Conservation (phyloP, 495 filamentous ascomycete genomes). For the Acidiella bohemica region DNA sequence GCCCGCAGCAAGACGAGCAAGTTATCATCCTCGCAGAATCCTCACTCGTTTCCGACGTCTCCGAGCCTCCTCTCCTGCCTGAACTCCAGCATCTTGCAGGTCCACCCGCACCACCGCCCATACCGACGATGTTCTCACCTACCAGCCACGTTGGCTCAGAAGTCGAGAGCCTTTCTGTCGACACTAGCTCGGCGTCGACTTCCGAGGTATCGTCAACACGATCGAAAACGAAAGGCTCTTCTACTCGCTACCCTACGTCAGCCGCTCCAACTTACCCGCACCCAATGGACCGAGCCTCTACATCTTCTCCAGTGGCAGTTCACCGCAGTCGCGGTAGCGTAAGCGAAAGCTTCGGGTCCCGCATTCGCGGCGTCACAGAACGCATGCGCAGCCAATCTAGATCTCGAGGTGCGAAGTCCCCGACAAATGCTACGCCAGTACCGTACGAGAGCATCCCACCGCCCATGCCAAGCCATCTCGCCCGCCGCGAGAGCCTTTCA, state of each 20-base stretch:
- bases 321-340: slow-evolving; percentile 29
- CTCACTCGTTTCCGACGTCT: no score
- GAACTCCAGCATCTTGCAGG: slow-evolving; percentile 70
- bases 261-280: slow-evolving; percentile 7
- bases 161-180: slow-evolving; percentile 31
- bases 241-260: slow-evolving; percentile 2
- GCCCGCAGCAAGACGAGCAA: no score
- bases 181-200: slow-evolving; percentile 13
- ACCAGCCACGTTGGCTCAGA: slow-evolving; percentile 17
- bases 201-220: slow-evolving; percentile 5
- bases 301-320: slow-evolving; percentile 20
- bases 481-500: slow-evolving; percentile 16
- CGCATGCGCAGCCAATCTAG: slow-evolving; percentile 30
- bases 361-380: slow-evolving; percentile 26
- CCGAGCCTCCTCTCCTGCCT: slow-evolving; percentile 50
- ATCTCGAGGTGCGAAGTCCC: slow-evolving; percentile 26
- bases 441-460: slow-evolving; percentile 29
- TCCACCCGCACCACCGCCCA: slow-evolving; percentile 54
- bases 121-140: slow-evolving; percentile 37
- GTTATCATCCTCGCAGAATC: no score
- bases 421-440: slow-evolving; percentile 13
- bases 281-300: slow-evolving; percentile 16
- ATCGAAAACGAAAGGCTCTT: no score
- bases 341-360: slow-evolving; percentile 28
- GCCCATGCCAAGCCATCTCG: slow-evolving; percentile 20